Conservation (phyloP, 2,329 filamentous ascomycete genomes). For the Colletotrichum tamarilloi region DNA sequence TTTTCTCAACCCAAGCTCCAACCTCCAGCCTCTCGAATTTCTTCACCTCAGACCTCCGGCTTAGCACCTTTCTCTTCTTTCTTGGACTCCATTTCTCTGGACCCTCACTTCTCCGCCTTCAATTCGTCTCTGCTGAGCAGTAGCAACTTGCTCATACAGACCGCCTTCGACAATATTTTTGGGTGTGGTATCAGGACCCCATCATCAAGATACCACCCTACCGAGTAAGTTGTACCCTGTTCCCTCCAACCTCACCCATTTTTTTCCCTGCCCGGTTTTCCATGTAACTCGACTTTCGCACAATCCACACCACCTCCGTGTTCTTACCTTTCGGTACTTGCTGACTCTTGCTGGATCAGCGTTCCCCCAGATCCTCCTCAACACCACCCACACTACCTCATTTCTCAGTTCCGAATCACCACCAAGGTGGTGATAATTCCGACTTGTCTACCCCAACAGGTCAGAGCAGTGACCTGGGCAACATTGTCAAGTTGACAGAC, state of each 20-base stretch:
- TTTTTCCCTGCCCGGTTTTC: neutral
- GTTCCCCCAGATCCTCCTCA: slow-evolving; percentile 14
- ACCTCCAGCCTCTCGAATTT: slow-evolving; percentile 35
- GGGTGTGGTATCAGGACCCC: slow-evolving; percentile 24
- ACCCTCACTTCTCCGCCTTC: slow-evolving; percentile 8
- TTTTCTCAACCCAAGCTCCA: slow-evolving; percentile 28
- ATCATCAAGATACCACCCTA: slow-evolving; percentile 31
- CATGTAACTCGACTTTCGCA: slow-evolving; percentile 9
- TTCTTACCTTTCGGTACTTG: slow-evolving; percentile 16
- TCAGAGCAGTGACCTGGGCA: slow-evolving; percentile 46
- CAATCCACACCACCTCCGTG: slow-evolving; percentile 26
- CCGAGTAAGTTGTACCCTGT: slow-evolving; percentile 27
- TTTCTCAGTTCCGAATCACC: slow-evolving; percentile 41
- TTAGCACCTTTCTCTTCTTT: neutral
- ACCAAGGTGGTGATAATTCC: slow-evolving; percentile 55
- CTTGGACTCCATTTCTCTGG: slow-evolving; percentile 1
- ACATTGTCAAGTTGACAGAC: slow-evolving; percentile 59
- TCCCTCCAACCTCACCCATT: slow-evolving; percentile 33
- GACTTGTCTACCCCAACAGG: slow-evolving; percentile 59
- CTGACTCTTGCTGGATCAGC: slow-evolving; percentile 24
- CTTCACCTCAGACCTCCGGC: slow-evolving; percentile 7
- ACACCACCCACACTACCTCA: neutral
- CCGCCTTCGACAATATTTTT: slow-evolving; percentile 29
- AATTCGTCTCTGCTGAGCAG: slow-evolving; percentile 22
- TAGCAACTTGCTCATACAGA: slow-evolving; percentile 29